phyloP scores from a whole-genome alignment of 306 rosid genomes.

The Dryas alaskensis region DNA sequence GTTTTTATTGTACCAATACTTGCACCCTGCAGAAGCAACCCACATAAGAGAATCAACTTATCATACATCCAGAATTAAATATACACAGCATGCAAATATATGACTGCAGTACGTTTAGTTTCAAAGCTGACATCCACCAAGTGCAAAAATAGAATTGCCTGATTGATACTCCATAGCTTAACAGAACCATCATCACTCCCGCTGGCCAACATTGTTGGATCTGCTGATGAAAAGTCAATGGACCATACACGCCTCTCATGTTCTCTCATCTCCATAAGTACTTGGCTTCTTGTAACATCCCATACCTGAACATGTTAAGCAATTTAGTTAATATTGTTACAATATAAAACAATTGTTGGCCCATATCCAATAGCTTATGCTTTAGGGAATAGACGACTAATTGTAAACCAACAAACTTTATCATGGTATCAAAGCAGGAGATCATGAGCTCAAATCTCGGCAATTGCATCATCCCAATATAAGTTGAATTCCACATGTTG shows the following conservation, averaged over 20 bases:
- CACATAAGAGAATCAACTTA: constrained; percentile 77
- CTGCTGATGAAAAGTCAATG: constrained; percentile 85
- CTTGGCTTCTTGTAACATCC: constrained; percentile 94
- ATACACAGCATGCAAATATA: constrained; percentile 57
- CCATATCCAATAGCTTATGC: too few relatives aligned
- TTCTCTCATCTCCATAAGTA: constrained; percentile 81
- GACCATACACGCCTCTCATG: constrained; percentile 97
- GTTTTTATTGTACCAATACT: constrained; percentile 90
- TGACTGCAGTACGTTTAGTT: constrained; percentile 92
- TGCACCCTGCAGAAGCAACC: constrained; percentile 83
- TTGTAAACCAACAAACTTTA: too few relatives aligned
- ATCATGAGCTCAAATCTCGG: too few relatives aligned
- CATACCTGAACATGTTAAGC: constrained; percentile 61
- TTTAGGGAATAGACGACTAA: too few relatives aligned
- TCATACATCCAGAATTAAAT: constrained; percentile 59
- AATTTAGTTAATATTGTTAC: constrained; percentile 15
- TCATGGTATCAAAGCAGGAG: too few relatives aligned
- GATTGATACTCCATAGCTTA: constrained; percentile 99
- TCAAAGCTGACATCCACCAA: constrained; percentile 98
- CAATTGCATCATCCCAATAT: too few relatives aligned
- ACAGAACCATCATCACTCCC: constrained; percentile 95
- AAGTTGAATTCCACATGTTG: too few relatives aligned
- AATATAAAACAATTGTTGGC: too few relatives aligned
- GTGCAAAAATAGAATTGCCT: constrained; percentile 98
- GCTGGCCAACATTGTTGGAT: constrained; percentile 93